phyloP scores from a whole-genome alignment of 352 stramenopile species.

The Pythium chondricola region DNA sequence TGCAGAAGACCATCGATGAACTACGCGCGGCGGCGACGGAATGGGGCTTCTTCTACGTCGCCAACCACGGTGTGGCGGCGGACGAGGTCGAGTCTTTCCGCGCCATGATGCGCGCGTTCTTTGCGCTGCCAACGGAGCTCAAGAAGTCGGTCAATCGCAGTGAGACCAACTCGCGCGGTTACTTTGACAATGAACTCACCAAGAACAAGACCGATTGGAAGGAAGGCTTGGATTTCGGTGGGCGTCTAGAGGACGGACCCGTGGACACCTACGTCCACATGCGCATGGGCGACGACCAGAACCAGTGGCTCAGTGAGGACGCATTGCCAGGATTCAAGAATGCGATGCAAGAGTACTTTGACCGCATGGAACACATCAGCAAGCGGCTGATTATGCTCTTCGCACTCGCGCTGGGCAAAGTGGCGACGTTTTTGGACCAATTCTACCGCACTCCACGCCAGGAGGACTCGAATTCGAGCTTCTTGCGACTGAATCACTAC shows the following conservation, averaged over 20 bases:
- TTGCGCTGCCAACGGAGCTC: constrained; percentile 53
- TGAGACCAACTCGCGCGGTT: constrained; percentile 84
- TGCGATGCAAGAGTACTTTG: constrained; percentile 37
- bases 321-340: constrained; percentile 49
- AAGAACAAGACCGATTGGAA: constrained; percentile 94
- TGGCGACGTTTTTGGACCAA: constrained; percentile 46
- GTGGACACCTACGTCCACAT: constrained; percentile 38
- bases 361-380: constrained; percentile 45
- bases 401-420: constrained; percentile 48
- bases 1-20: constrained; percentile 33
- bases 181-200: constrained; percentile 93
- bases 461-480: constrained; percentile 70
- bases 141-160: constrained; percentile 62
- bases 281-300: constrained; percentile 75
- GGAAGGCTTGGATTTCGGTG: constrained; percentile 73
- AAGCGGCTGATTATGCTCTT: constrained; percentile 52
- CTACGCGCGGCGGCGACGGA: constrained; percentile 51
- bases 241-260: constrained; percentile 29
- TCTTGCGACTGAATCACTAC: constrained; percentile 91
- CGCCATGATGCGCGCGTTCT: constrained; percentile 71
- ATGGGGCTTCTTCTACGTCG: constrained; percentile 93
- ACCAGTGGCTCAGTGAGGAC: constrained; percentile 66
- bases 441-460: constrained; percentile 35
- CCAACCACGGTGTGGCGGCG: constrained; percentile 63
- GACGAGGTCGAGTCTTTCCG: constrained; percentile 67